phyloP scores from a whole-genome alignment of 1,284 basidiomycete species.

The Trametes hirsuta region DNA sequence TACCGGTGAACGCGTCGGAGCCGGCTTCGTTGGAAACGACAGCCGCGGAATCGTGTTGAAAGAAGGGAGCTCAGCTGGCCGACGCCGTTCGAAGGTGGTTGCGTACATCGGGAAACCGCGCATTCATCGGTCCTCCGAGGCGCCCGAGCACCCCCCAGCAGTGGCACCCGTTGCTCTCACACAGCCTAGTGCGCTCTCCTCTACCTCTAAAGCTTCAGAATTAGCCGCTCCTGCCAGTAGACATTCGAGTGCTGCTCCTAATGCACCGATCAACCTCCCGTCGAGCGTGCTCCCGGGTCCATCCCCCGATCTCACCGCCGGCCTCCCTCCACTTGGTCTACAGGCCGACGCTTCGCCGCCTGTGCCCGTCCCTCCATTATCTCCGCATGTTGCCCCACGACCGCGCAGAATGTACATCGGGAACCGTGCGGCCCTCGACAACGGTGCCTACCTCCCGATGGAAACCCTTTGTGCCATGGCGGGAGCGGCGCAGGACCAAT shows the following conservation, averaged over 20 bases:
- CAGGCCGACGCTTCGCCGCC: not conserved
- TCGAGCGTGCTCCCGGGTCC: no score
- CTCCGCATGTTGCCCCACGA: not conserved
- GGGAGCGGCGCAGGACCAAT: not conserved
- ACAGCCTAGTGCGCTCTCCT: no score
- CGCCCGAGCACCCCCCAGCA: not conserved
- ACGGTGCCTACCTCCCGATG: slow-evolving; percentile 12
- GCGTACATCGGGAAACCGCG: slow-evolving; percentile 19
- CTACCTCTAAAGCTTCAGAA: no score
- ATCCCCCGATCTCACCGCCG: not conserved
- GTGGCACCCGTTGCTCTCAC: not conserved
- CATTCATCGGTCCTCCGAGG: not conserved
- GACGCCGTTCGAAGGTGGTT: not conserved
- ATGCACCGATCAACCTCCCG: no score
- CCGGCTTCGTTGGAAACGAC: slow-evolving; percentile 24
- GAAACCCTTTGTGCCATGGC: slow-evolving; percentile 6
- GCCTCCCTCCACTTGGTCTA: not conserved
- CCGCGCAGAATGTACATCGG: slow-evolving; percentile 16
- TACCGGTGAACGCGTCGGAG: slow-evolving; percentile 25
- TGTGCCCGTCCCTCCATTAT: not conserved
- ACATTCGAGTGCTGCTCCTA: no score
- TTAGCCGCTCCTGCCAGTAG: no score
- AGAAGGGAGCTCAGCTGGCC: not conserved
- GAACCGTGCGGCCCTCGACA: slow-evolving; percentile 11
- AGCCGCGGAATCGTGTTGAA: slow-evolving; percentile 9